Conservation (phyloP, 345 rosid genomes). For the Salix udensis region DNA sequence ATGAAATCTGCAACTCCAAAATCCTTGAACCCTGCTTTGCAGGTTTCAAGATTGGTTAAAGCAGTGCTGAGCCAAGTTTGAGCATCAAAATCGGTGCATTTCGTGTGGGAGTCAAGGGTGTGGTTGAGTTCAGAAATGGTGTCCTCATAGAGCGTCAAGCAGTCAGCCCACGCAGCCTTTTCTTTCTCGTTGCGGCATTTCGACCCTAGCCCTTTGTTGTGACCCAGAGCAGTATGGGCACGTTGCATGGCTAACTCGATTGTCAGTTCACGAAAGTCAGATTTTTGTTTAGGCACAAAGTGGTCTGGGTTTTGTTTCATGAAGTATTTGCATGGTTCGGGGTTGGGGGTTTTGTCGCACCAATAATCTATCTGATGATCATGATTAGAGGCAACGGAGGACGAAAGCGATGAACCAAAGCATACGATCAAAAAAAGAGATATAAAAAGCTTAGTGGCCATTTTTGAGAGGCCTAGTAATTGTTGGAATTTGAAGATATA, state of each 20-base stretch:
- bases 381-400: constrained; percentile 13
- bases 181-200: constrained; percentile 53
- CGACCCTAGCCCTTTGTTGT: constrained; percentile 44
- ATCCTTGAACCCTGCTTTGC: constrained; percentile 58
- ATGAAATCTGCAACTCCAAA: constrained; percentile 48
- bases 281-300: constrained; percentile 31
- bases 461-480: neutral
- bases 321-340: constrained; percentile 60
- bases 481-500: neutral
- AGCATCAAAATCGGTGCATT: constrained; percentile 54
- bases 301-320: constrained; percentile 24
- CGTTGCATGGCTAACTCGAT: constrained; percentile 48
- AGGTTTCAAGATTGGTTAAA: constrained; percentile 73
- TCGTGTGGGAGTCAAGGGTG: constrained; percentile 42
- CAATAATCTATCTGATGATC: constrained; percentile 37
- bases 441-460: constrained; percentile 17
- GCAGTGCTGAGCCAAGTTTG: constrained; percentile 89
- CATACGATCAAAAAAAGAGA: constrained; percentile 4
- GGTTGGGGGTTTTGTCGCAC: constrained; percentile 73
- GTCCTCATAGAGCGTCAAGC: constrained; percentile 53
- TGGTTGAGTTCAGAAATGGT: constrained; percentile 54
- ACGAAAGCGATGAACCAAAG: constrained; percentile 15
- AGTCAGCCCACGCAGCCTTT: constrained; percentile 81
- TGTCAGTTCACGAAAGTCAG: constrained; percentile 47
- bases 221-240: constrained; percentile 47